Conservation (phyloP, 2,329 filamentous ascomycete genomes). For the Alternaria rosae region DNA sequence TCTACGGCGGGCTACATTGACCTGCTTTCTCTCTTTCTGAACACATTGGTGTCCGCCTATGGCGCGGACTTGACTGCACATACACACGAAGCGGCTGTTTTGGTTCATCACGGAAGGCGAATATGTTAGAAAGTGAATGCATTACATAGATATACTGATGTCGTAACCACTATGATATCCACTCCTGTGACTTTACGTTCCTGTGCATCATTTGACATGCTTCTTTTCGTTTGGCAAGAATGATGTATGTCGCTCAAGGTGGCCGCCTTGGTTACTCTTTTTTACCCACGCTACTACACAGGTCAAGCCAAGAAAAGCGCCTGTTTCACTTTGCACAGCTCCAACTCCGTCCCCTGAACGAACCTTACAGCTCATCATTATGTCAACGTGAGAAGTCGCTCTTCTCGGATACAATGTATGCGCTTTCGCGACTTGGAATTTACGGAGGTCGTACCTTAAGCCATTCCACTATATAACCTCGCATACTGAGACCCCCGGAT, state of each 20-base stretch:
- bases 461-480: too few relatives aligned
- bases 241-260: neutral
- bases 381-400: neutral
- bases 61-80: slow-evolving; percentile 42
- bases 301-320: neutral
- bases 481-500: too few relatives aligned
- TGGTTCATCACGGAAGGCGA: slow-evolving; percentile 40
- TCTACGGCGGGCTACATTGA: slow-evolving; percentile 30
- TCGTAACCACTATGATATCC: slow-evolving; percentile 11
- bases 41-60: slow-evolving; percentile 27
- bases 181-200: neutral
- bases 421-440: too few relatives aligned
- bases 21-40: slow-evolving; percentile 37
- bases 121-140: slow-evolving; percentile 50
- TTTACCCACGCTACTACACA: neutral
- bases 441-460: too few relatives aligned
- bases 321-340: neutral
- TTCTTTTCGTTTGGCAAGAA: rapidly evolving
- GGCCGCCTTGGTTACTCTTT: neutral
- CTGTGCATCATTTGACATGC: neutral
- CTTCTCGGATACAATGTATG: neutral
- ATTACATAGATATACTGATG: slow-evolving; percentile 44
- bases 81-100: slow-evolving; percentile 45
- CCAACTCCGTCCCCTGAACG: neutral
- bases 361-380: neutral